phyloP scores from a whole-genome alignment of 257 asterid genomes.

The Leptodermis oblonga region DNA sequence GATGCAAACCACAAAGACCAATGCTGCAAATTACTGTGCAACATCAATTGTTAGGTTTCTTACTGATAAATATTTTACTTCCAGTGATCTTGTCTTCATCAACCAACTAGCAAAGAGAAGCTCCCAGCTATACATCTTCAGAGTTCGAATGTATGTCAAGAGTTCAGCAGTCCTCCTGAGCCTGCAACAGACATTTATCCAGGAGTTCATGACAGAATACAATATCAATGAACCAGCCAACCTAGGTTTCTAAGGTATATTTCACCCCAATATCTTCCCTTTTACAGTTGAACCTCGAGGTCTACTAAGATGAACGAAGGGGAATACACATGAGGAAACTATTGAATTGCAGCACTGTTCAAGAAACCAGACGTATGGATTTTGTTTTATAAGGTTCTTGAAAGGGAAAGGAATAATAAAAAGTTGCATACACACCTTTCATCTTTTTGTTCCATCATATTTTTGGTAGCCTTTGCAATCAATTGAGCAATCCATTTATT shows the following conservation, averaged over 20 bases:
- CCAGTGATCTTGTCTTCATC: constrained; percentile 77
- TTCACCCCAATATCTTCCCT: background rate
- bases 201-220: constrained; percentile 4
- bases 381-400: background rate
- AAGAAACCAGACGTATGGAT: background rate
- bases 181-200: constrained; percentile 43
- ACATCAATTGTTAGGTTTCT: constrained; percentile 19
- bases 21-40: background rate
- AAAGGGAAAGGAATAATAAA: background rate
- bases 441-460: constrained; percentile 97
- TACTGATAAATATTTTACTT: constrained; percentile 77
- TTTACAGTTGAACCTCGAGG: background rate
- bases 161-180: constrained; percentile 80
- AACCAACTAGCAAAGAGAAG: constrained; percentile 70
- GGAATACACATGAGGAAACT: background rate
- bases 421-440: constrained; percentile 51
- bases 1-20: constrained; percentile 16
- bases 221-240: background rate
- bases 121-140: constrained; percentile 97
- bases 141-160: constrained; percentile 71
- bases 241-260: background rate
- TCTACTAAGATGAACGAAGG: background rate
- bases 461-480: constrained; percentile 80
- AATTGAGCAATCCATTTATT: constrained; percentile 97
- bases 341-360: background rate